These are phyloP conservation scores for Yamadazyma aaseri DNA, from an alignment of 1,139 yeast genomes.

Conservation along the genomic window DNA sequence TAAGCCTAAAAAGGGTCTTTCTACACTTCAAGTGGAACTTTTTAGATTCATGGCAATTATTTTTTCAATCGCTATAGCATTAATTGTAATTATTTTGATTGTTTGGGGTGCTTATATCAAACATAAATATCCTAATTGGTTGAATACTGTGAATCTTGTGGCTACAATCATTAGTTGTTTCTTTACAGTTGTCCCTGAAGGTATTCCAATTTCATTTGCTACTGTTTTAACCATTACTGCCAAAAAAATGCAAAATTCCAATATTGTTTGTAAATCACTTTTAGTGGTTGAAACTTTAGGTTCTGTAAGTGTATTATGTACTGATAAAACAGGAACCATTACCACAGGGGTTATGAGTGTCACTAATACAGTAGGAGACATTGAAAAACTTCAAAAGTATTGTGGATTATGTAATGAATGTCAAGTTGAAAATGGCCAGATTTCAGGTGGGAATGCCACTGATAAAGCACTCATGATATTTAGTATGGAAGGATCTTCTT, in stretches of 20 bases:
- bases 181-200: conserved; percentile 37
- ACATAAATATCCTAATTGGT: conserved; percentile 30
- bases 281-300: conserved; percentile 36
- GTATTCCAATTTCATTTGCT: conserved; percentile 36
- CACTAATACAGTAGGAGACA: conserved; percentile 22
- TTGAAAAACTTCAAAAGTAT: conserved; percentile 19
- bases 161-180: conserved; percentile 33
- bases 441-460: conserved; percentile 44
- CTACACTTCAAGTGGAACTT: conserved; percentile 33
- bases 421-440: conserved; percentile 9
- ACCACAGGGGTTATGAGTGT: conserved; percentile 35
- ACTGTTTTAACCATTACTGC: conserved; percentile 34
- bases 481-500: conserved; percentile 18
- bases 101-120: conserved; percentile 49
- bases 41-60: conserved; percentile 27
- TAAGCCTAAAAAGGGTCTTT: conserved; percentile 27
- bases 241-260: conserved; percentile 25
- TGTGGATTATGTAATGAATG: conserved; percentile 45
- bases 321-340: conserved; percentile 38
- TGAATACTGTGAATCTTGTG: conserved; percentile 30
- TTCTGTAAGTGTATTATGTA: conserved; percentile 33
- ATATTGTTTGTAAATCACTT: conserved; percentile 31
- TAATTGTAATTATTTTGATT: conserved; percentile 26
- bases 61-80: conserved; percentile 20
- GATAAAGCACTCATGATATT: conserved; percentile 45